Evolutionary conservation across 148 eudicot genomes (phyloP), one percentile per base, ranked within the genome.

Genomic region (Hydrangea macrophylla): DNA sequence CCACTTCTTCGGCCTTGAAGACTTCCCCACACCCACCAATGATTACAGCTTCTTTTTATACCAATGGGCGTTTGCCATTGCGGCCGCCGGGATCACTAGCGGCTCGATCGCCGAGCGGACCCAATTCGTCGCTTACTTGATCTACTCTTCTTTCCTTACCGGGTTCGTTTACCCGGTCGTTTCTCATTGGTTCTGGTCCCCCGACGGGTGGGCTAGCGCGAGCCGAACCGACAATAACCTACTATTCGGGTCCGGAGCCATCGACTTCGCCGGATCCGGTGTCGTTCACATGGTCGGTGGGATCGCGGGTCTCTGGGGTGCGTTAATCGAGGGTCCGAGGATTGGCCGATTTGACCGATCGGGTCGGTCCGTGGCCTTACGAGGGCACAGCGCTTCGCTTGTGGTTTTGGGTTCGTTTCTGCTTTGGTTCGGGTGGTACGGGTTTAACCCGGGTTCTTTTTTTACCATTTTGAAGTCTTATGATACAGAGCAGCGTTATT

Each of bases 281-380:
- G 84, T 81, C 22, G 84, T 81, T 39, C 84, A 81, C 55, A 81
- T 81, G 84, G 84, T 81, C 18, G 84, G 84, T 1, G 84, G 84
- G 10, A 25, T 81, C 1, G 84, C 84, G 15, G 86, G 84, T 1
- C 35, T 81, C 1, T 81, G 84, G 84, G 81, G 84, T 10, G 84
- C 84, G 7, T 17, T 50, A 0, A 81, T 81, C 3, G 84, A 74
- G 35, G 84, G 84, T 3, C 81, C 84, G 0, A 74, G 84, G 31
- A 62, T 77, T 0, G 84, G 84, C 10, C 73, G 86, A 12, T 77
- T 81, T 31, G 81, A 74, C 18, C 22, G 30, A 3, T 5, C 76
- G 9, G 81, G 84, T 32, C 76, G 86, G 24, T 62, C 84, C 12
- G 81, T 81, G 5, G 64, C 32, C 24, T 30, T 81, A 1, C 67